Evolutionary conservation across 768 basidiomycete genomes (phyloP).

Genomic region (Lactifluus rugatus): DNA sequence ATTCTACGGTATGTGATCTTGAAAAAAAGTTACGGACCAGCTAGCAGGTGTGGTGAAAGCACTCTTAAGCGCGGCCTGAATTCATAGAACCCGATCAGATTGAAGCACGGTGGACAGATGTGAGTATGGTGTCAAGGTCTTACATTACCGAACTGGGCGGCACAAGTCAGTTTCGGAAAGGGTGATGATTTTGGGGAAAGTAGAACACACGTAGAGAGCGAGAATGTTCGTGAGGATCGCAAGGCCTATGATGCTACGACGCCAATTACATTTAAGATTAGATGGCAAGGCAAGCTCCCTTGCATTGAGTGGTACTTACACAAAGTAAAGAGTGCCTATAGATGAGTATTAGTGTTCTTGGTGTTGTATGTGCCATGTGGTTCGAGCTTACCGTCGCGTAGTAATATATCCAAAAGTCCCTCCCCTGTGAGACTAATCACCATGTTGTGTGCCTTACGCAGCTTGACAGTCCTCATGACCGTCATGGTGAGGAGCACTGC

Average conservation of each 20-base stretch:
- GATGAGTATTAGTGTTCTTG: background rate
- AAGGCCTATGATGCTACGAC: constrained; percentile 39
- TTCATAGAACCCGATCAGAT: constrained; percentile 19
- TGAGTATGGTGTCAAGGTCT: constrained; percentile 3
- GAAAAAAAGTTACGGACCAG: constrained; percentile 27
- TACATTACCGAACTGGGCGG: constrained; percentile 20
- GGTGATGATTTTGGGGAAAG: background rate
- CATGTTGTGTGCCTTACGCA: constrained; percentile 25
- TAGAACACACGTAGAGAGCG: constrained; percentile 29
- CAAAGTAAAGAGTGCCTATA: constrained; percentile 46
- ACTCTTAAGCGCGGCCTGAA: constrained; percentile 38
- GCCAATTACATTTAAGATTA: background rate
- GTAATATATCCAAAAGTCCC: constrained; percentile 34
- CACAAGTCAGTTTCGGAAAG: background rate
- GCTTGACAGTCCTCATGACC: constrained; percentile 34
- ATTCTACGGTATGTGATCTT: background rate
- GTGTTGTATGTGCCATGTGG: background rate
- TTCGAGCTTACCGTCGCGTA: constrained; percentile 38
- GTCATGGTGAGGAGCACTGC: constrained; percentile 39
- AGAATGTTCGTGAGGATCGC: constrained; percentile 42
- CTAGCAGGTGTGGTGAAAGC: constrained; percentile 41
- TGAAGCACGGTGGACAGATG: constrained; percentile 20
- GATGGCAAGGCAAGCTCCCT: background rate
- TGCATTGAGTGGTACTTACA: constrained; percentile 28
- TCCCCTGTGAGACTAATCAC: constrained; percentile 20